Percentiles rank a stretch among this genome's conserved stretches.
Conservation (phyloP, 345 rosid genomes). For the Alliaria petiolata region DNA sequence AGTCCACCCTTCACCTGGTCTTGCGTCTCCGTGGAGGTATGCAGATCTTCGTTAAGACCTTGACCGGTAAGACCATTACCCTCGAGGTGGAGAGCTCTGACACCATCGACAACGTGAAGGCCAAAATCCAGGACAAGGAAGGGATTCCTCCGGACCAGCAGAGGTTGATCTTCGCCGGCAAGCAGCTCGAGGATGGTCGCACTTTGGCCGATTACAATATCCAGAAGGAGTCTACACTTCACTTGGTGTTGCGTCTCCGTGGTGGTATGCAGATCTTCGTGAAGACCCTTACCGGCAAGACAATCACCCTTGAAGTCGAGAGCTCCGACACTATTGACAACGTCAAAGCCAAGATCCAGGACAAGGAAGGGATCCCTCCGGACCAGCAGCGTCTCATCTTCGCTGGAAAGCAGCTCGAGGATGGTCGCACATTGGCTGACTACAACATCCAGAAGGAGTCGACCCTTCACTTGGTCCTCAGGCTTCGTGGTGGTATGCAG, state of each 20-base stretch:
- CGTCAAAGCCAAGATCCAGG: conserved; percentile 37
- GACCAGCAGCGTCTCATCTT: conserved; percentile 33
- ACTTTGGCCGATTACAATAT: conserved; percentile 4
- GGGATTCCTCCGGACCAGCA: conserved; percentile 18
- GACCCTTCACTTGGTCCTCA: conserved; percentile 22
- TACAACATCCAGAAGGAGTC: conserved; percentile 40
- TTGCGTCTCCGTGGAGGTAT: conserved; percentile 19
- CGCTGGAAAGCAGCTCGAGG: conserved; percentile 31
- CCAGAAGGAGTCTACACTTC: conserved; percentile 8
- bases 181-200: not conserved
- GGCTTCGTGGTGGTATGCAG: conserved; percentile 41
- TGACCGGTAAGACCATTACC: conserved; percentile 16
- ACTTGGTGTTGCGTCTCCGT: not conserved
- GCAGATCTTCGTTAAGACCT: conserved; percentile 30
- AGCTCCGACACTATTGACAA: conserved; percentile 38
- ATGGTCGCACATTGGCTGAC: conserved; percentile 29
- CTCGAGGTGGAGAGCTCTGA: conserved; percentile 17
- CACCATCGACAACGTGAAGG: conserved; percentile 13
- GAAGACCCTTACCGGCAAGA: conserved; percentile 34
- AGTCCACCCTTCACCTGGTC: conserved; percentile 19
- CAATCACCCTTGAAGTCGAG: conserved; percentile 35
- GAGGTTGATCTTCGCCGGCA: conserved; percentile 12
- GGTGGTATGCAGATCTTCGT: conserved; percentile 28
- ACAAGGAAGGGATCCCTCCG: conserved; percentile 35
- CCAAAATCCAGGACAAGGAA: conserved; percentile 12